Conservation (phyloP, 306 rosid species). For the Gynostemma pentaphyllum region DNA sequence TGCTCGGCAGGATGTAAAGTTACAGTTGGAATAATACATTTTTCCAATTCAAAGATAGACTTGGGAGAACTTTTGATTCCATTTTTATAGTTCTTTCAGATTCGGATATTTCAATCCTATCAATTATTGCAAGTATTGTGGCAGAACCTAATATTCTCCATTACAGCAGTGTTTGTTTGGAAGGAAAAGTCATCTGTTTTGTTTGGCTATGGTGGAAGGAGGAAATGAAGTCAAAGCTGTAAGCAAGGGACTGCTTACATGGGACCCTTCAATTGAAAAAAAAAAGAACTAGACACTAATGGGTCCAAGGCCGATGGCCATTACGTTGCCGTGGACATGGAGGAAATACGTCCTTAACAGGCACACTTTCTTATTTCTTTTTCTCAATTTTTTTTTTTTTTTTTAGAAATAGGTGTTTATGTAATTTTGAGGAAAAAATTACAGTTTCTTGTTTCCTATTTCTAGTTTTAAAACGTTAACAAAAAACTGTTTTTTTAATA, state of each 20-base stretch:
- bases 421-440: too few relatives aligned
- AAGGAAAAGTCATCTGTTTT: not conserved
- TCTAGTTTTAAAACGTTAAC: too few relatives aligned
- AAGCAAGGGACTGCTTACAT: not conserved
- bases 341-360: not conserved
- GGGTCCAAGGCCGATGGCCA: not conserved
- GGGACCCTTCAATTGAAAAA: not conserved
- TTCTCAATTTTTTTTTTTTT: too few relatives aligned
- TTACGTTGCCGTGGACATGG: not conserved
- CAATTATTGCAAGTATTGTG: not conserved
- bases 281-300: not conserved
- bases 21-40: not conserved
- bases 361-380: too few relatives aligned
- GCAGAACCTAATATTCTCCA: not conserved
- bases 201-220: not conserved
- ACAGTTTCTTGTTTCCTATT: too few relatives aligned
- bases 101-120: not conserved
- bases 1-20: not conserved
- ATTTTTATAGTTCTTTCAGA: not conserved
- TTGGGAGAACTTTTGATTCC: not conserved
- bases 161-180: not conserved
- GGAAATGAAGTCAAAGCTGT: not conserved
- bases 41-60: not conserved
- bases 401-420: too few relatives aligned
- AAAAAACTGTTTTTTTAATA: too few relatives aligned